Evolutionary conservation across 371 early-diverging fungal species (phyloP).

Genomic region (Amoeboaphelidium protococcarum): DNA sequence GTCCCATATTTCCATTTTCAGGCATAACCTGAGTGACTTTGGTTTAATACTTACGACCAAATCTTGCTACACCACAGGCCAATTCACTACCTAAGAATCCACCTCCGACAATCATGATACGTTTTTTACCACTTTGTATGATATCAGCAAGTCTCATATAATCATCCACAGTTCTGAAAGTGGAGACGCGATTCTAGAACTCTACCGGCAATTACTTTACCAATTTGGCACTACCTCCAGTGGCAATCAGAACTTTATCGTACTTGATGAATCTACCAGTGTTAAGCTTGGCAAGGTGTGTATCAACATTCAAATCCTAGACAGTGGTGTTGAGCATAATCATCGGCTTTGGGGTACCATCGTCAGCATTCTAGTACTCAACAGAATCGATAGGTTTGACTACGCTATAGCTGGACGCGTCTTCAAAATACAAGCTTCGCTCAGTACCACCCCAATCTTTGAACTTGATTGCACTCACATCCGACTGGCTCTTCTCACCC

Average conservation of each 20-base stretch:
- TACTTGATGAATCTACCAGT: conserved; percentile 30
- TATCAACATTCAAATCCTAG: conserved; percentile 26
- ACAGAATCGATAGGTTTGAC: background rate
- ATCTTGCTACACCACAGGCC: conserved; percentile 30
- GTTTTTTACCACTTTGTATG: conserved; percentile 18
- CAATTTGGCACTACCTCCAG: conserved; percentile 41
- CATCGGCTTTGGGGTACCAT: background rate
- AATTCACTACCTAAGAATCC: conserved; percentile 49
- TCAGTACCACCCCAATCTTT: conserved; percentile 42
- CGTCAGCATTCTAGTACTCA: conserved; percentile 6
- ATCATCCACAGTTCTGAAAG: conserved; percentile 32
- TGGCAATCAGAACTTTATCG: conserved; percentile 38
- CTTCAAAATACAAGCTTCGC: too few species aligned
- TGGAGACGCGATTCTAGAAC: conserved; percentile 18
- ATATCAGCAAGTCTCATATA: conserved; percentile 20
- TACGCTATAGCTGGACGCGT: too few species aligned
- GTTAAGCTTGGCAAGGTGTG: conserved; percentile 25
- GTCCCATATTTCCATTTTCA: conserved; percentile 41
- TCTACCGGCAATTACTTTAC: conserved; percentile 6
- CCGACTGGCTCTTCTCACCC: too few species aligned
- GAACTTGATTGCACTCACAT: conserved; percentile 22
- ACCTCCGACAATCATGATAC: conserved; percentile 41
- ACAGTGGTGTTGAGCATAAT: conserved; percentile 19
- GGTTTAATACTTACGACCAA: conserved; percentile 18
- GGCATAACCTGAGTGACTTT: conserved; percentile 41